Percentiles rank a stretch among this genome's conserved stretches.
phyloP scores from a whole-genome alignment of 345 rosid species.

The Citrus glauca region DNA sequence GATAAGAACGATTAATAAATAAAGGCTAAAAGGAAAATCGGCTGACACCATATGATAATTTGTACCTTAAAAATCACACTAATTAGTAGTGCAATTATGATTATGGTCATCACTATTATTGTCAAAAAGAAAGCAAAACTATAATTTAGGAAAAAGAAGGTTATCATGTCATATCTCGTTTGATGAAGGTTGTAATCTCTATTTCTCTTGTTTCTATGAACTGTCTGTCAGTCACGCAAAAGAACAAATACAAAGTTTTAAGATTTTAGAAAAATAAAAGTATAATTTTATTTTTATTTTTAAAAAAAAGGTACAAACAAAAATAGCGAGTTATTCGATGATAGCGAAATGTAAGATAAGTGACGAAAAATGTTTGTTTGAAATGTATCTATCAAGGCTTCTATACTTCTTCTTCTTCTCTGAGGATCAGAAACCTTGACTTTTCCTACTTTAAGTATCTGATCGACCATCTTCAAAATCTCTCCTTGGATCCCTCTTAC shows the following conservation, averaged over 20 bases:
- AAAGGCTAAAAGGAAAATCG: not conserved
- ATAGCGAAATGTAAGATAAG: conserved; percentile 45
- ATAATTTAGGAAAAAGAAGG: conserved; percentile 29
- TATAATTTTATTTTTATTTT: not conserved
- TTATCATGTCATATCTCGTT: conserved; percentile 22
- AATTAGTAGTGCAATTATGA: conserved; percentile 28
- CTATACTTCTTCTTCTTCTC: conserved; percentile 43
- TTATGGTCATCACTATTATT: conserved; percentile 28
- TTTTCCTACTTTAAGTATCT: conserved; percentile 60
- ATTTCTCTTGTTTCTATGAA: conserved; percentile 31
- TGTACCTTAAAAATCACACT: conserved; percentile 13
- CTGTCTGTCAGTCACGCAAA: conserved; percentile 32
- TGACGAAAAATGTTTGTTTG: conserved; percentile 36
- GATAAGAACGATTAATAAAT: conserved; percentile 1
- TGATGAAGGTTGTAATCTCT: conserved; percentile 24
- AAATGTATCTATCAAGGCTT: conserved; percentile 56
- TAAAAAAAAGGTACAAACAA: not conserved
- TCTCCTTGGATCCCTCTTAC: conserved; percentile 30
- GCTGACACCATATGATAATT: conserved; percentile 14
- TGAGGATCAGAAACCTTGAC: conserved; percentile 53
- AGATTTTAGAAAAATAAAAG: conserved; percentile 1
- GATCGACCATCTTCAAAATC: conserved; percentile 25
- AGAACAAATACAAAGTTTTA: conserved; percentile 8
- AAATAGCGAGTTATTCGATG: conserved; percentile 40
- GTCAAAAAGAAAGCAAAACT: conserved; percentile 19